These are phyloP conservation scores for Candida schatavii DNA, from an alignment of 805 yeast genomes.

Conservation along the genomic window DNA sequence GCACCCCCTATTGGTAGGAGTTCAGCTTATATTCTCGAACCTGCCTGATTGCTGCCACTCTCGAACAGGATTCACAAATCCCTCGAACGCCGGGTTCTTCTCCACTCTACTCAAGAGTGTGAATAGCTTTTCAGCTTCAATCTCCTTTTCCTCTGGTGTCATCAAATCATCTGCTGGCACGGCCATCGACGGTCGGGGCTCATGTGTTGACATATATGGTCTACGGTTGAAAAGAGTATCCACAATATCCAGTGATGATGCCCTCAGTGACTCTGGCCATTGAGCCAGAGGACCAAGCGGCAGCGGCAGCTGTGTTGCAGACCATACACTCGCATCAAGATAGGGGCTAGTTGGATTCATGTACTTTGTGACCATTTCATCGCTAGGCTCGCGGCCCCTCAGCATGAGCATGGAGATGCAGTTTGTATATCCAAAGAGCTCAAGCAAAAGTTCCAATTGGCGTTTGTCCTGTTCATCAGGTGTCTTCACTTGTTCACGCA, in stretches of 20 bases:
- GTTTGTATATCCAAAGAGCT: not conserved
- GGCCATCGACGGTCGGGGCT: not conserved
- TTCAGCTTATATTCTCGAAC: constrained; percentile 18
- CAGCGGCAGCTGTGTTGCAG: not conserved
- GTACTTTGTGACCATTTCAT: not conserved
- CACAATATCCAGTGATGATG: not conserved
- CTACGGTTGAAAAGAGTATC: constrained; percentile 1
- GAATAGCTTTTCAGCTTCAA: constrained; percentile 44
- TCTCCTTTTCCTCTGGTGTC: constrained; percentile 42
- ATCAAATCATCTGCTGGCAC: constrained; percentile 14
- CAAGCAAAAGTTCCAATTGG: not conserved
- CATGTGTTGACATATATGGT: not conserved
- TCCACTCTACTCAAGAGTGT: constrained; percentile 40
- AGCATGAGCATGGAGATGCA: not conserved
- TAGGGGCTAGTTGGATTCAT: constrained; percentile 2
- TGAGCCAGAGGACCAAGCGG: not conserved
- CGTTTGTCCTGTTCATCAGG: not conserved
- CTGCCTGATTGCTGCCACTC: constrained; percentile 34
- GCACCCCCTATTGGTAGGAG: not conserved
- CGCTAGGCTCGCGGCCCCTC: not conserved
- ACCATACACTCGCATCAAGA: not conserved
- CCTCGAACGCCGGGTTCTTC: constrained; percentile 30
- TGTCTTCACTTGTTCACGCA: not conserved
- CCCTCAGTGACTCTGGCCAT: no score
- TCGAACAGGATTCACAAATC: constrained; percentile 38